Base-by-base conservation (phyloP, 2,329 filamentous ascomycete genomes). In the Emericellopsis cladophorae region DNA sequence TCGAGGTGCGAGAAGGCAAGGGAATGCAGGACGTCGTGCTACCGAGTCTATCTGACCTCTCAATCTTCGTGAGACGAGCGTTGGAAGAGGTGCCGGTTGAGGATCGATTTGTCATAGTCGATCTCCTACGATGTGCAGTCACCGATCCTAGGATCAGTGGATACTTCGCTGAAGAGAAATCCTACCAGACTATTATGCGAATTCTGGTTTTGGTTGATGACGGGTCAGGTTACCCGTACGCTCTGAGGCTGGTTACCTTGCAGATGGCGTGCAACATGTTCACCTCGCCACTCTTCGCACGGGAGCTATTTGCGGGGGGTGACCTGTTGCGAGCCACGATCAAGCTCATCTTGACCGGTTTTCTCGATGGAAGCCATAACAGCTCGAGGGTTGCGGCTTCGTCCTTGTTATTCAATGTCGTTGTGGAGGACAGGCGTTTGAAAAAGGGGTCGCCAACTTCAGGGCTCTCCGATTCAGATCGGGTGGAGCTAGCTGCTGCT, bases 241-340 rank as follows among this genome's bases (percentile, higher is more conserved):
- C 84, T 5, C 70, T 93, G 2, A 81, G 87, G 12, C 76, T 95
- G 2, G 85, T 94, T 14, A 82, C 86, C 1, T 62, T 94, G 18
- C 89, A 95, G 50, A 72, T 90, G 53, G 72, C 77, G 2, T 93
- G 87, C 62, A 95, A 95, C 52, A 67, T 94, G 34, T 95, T 94
- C 62, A 80, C 76, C 0, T 81, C 81, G 1, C 72, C 76, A 0
- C 66, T 94, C 1, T 93, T 82, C 51, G 67, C 78, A 1, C 69
- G 76, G 3, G 72, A 80, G 45, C 66, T 89, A 8, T 64, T 84
- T 7, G 57, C 62, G 2, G 62, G 72, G 35, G 58, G 18, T 14
- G 60, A 2, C 18, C 59, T 88, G 39, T 72, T 77, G 6, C 56
- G 64, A 2, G 67, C 76, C 0, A 64, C 90, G 23, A 77, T 84